A percentile compares a stretch with the other conserved stretches of the same genome.
Evolutionary conservation across 2,329 filamentous ascomycete species (phyloP).

Genomic region (Calonectria crousiana): DNA sequence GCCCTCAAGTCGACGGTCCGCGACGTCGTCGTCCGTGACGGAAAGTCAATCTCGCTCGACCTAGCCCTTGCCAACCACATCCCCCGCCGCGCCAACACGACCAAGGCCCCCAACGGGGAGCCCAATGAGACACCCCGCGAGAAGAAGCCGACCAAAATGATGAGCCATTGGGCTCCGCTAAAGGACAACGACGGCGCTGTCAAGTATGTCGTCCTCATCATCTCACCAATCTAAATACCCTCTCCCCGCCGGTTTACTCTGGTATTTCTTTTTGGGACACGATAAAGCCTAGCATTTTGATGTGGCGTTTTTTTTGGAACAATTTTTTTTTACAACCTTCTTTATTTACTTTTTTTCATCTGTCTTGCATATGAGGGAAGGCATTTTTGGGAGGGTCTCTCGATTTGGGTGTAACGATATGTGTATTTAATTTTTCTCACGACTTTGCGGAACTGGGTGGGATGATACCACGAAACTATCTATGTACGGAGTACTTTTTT

Average conservation of each 20-base stretch:
- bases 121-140: slow-evolving; percentile 23
- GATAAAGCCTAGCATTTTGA: slow-evolving; percentile 3
- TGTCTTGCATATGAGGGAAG: slow-evolving; percentile 10
- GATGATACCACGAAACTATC: slow-evolving; percentile 30
- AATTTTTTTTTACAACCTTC: neutral
- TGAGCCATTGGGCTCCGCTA: slow-evolving; percentile 46
- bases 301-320: slow-evolving; percentile 7
- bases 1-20: slow-evolving; percentile 59
- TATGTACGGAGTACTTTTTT: neutral
- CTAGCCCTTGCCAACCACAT: slow-evolving; percentile 45
- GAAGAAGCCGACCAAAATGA: slow-evolving; percentile 40
- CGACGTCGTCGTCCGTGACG: slow-evolving; percentile 51
- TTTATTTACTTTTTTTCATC: neutral
- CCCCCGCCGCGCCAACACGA: slow-evolving; percentile 40
- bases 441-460: slow-evolving; percentile 13
- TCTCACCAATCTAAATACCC: slow-evolving; percentile 26
- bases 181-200: slow-evolving; percentile 41
- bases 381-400: neutral
- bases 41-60: slow-evolving; percentile 50
- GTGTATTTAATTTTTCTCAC: slow-evolving; percentile 27
- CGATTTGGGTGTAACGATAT: slow-evolving; percentile 25
- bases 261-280: neutral
- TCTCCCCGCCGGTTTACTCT: neutral
- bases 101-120: slow-evolving; percentile 32
- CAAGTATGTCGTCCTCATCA: slow-evolving; percentile 41